A percentile compares a stretch with the other conserved stretches of the same genome.
phyloP scores from a whole-genome alignment of 2,329 filamentous ascomycete species.

The Phyllosticta paracitricarpa region DNA sequence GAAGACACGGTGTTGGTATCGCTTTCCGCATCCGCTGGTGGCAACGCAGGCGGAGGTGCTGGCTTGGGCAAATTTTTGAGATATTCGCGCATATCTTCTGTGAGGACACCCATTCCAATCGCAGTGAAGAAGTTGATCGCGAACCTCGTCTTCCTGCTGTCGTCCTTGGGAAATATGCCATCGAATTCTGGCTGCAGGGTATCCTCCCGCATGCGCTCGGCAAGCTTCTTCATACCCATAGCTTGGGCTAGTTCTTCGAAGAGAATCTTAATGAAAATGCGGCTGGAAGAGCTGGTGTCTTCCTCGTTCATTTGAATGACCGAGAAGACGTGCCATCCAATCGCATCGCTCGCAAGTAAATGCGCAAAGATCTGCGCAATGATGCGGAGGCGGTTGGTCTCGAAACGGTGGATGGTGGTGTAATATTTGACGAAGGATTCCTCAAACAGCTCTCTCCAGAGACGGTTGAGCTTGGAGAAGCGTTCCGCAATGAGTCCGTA shows the following conservation, averaged over 20 bases:
- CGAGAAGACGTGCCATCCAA: conserved; percentile 84
- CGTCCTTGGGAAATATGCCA: conserved; percentile 83
- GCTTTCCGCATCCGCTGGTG: conserved; percentile 25
- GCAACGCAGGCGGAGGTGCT: conserved; percentile 50
- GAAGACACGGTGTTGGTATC: conserved; percentile 25
- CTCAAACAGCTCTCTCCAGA: conserved; percentile 92
- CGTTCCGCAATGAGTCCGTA: conserved; percentile 90
- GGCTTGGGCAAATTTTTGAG: conserved; percentile 86
- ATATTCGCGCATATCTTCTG: conserved; percentile 87
- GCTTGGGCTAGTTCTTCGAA: conserved; percentile 88
- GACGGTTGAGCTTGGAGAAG: conserved; percentile 88
- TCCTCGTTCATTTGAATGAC: conserved; percentile 88
- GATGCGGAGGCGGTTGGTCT: conserved; percentile 90
- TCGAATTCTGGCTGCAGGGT: conserved; percentile 66
- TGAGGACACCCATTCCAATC: conserved; percentile 89
- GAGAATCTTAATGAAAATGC: conserved; percentile 97
- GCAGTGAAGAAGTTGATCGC: conserved; percentile 99
- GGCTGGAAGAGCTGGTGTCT: conserved; percentile 89
- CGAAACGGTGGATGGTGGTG: conserved; percentile 92
- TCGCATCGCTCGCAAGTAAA: conserved; percentile 74
- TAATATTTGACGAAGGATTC: conserved; percentile 87
- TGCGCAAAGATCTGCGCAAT: conserved; percentile 94
- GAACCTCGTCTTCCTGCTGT: conserved; percentile 83
- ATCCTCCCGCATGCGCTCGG: conserved; percentile 67
- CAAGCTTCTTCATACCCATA: conserved; percentile 71